phyloP scores from a whole-genome alignment of 768 basidiomycete species.

The Mycena alexandri region DNA sequence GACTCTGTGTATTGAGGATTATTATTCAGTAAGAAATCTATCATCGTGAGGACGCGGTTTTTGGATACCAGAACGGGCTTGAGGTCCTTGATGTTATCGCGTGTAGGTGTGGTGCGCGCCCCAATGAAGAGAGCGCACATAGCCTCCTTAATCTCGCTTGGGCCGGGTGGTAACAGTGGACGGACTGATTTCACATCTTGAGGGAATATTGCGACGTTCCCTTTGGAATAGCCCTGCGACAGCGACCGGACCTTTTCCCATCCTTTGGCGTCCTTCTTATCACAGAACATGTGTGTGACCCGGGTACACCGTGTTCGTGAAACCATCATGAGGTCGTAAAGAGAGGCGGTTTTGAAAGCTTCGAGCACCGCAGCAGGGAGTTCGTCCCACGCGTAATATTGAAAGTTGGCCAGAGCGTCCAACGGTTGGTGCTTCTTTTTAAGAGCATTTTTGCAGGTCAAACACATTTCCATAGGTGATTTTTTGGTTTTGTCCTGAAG shows the following conservation, averaged over 20 bases:
- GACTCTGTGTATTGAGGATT: background rate
- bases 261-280: background rate
- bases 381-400: constrained; percentile 1
- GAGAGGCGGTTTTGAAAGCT: background rate
- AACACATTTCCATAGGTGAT: background rate
- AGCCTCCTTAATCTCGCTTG: background rate
- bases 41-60: background rate
- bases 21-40: background rate
- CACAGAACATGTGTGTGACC: constrained; percentile 2
- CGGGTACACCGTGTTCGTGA: background rate
- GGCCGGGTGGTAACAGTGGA: background rate
- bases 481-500: background rate
- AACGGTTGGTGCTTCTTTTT: background rate
- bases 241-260: too few relatives aligned
- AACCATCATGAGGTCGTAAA: constrained; percentile 2
- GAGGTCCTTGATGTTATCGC: background rate
- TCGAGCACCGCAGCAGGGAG: background rate
- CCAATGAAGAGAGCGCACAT: background rate
- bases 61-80: background rate
- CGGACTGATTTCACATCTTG: background rate
- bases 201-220: background rate
- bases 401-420: constrained; percentile 11
- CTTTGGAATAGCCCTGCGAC: background rate
- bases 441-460: background rate
- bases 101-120: background rate